phyloP scores from a whole-genome alignment of 1,284 basidiomycete species.

The Trametes versicolor region DNA sequence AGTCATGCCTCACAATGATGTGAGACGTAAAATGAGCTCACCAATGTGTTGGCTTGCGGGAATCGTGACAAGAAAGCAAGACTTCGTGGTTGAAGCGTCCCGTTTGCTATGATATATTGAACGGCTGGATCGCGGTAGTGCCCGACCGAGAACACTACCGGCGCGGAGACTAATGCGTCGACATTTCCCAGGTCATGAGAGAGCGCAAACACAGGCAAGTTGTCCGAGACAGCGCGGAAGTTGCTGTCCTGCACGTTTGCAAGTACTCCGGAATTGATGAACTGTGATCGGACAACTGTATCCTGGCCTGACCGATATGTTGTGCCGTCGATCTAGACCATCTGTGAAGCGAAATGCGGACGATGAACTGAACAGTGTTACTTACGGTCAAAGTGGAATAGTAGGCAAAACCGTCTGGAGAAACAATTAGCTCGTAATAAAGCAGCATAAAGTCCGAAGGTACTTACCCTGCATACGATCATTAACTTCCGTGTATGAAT shows the following conservation, averaged over 20 bases:
- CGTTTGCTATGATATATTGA: constrained; percentile 60
- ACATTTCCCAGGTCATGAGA: constrained; percentile 64
- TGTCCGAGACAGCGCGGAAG: constrained; percentile 66
- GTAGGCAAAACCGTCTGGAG: constrained; percentile 69
- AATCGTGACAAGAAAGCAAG: constrained; percentile 64
- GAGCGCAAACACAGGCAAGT: constrained; percentile 75
- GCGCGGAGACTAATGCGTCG: constrained; percentile 45
- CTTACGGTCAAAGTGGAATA: constrained; percentile 63
- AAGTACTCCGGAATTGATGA: constrained; percentile 64
- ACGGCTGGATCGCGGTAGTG: constrained; percentile 68
- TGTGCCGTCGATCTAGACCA: constrained; percentile 53
- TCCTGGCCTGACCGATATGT: constrained; percentile 69
- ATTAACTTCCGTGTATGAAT: constrained; percentile 57
- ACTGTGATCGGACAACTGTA: constrained; percentile 60
- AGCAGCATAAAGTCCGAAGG: not conserved
- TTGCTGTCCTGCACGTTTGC: constrained; percentile 62
- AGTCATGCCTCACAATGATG: not conserved
- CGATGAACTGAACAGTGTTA: not conserved
- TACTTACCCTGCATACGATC: constrained; percentile 71
- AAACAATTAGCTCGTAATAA: not conserved
- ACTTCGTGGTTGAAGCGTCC: constrained; percentile 55
- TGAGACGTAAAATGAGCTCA: constrained; percentile 42
- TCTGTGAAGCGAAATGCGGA: too few relatives aligned
- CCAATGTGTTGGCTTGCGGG: constrained; percentile 51
- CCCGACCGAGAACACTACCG: constrained; percentile 64